Evolutionary conservation across 305 asterid genomes (phyloP), one percentile per base, ranked within the genome.

Genomic region (Fraxinus greggii): DNA sequence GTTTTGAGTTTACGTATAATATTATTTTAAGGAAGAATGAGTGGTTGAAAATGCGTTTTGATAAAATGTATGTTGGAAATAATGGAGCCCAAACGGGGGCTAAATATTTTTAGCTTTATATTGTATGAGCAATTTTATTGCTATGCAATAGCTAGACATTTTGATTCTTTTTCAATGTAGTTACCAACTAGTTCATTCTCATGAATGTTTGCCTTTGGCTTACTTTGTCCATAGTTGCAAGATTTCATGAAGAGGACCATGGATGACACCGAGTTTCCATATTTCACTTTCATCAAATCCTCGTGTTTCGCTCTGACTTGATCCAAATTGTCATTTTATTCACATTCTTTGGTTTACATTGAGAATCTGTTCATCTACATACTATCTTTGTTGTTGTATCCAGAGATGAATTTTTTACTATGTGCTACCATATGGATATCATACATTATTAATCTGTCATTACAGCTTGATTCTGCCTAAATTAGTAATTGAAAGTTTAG

Each of bases 191-290:
- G 51, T 40, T 40, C 51, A 10, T 40, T 40, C 17, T 40, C 51
- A 40, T 40, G 15, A 9, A 40, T 40, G 51, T 40, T 40, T 59
- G 72, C 36, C 38, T 77, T 61, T 35, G 48, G 82, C 42, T 26
- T 79, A 28, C 77, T 72, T 70, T 77, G 36, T 72, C 17, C 17
- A 1, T 40, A 40, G 51, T 40, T 40, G 51, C 15, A 40, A 40
- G 51, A 40, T 40, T 40, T 9, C 51, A 40, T 1, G 1, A 40
- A 40, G 51, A 12, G 51, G 2, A 13, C 51, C 51, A 40, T 72
- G 79, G 75, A 72, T 72, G 79, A n/a, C 65, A 45, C 38, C 56
- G 59, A 45, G 56, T 69, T 78, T 76, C 28, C 84, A 72, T 3
- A 32, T 81, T 59, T 12, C 36, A 23, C 31, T 51, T 54, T 35